Conservation (phyloP, 306 rosid genomes). For the Lathyrus sativus region DNA sequence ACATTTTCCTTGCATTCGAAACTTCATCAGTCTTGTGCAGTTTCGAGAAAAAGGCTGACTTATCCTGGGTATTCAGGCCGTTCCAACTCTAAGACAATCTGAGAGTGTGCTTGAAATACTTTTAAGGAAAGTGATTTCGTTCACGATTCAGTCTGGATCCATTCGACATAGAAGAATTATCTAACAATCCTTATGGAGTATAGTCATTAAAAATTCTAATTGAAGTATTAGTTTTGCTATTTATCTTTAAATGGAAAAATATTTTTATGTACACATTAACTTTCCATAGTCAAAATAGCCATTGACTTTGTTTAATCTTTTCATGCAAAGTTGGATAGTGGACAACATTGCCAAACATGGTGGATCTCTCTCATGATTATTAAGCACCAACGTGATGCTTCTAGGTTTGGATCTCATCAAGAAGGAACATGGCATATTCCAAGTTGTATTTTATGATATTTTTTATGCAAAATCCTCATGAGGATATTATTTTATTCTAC, state of each 20-base stretch:
- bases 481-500: neutral
- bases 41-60: no score
- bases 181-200: neutral
- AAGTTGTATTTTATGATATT: neutral
- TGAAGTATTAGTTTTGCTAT: neutral
- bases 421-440: conserved; percentile 32
- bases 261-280: neutral
- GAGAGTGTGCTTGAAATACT: no score
- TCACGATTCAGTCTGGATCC: no score
- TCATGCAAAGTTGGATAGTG: conserved; percentile 4
- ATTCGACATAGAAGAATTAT: no score
- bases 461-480: neutral
- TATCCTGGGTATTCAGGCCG: no score
- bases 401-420: conserved; percentile 20
- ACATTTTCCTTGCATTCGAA: no score
- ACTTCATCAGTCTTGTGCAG: no score
- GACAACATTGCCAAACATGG: conserved; percentile 39
- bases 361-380: conserved; percentile 41
- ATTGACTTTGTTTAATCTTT: conserved; percentile 38
- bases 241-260: neutral
- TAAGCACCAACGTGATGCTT: conserved; percentile 31
- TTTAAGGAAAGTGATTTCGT: no score
- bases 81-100: no score
- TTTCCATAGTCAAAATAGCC: conserved; percentile 15
- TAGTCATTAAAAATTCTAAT: conserved; percentile 15